Percentiles rank a stretch among this genome's conserved stretches.
Conservation (phyloP, 2,329 filamentous ascomycete species). For the Claviceps sp. region DNA sequence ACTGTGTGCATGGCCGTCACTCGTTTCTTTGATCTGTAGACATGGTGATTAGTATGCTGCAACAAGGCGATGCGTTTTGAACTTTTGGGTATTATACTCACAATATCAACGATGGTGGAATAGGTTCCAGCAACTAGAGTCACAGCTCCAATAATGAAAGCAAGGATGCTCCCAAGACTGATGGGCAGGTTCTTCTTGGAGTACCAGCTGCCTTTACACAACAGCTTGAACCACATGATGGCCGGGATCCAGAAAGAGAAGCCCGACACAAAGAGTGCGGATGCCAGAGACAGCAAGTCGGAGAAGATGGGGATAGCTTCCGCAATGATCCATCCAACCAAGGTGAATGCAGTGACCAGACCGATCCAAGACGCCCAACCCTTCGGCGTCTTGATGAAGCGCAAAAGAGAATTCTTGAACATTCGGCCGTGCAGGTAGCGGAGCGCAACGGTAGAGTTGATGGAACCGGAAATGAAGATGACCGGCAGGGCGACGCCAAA, state of each 20-base stretch:
- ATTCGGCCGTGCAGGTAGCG: slow-evolving; percentile 33
- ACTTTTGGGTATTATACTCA: slow-evolving; percentile 6
- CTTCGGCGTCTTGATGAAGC: slow-evolving; percentile 34
- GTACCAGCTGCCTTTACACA: slow-evolving; percentile 14
- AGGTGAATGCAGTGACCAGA: slow-evolving; percentile 43
- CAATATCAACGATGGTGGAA: slow-evolving; percentile 15
- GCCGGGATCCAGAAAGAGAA: slow-evolving; percentile 24
- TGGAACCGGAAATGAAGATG: slow-evolving; percentile 61
- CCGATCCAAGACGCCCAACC: slow-evolving; percentile 42
- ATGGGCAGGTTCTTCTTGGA: slow-evolving; percentile 13
- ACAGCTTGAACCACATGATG: slow-evolving; percentile 28
- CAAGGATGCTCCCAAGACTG: slow-evolving; percentile 7
- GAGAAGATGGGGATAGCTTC: slow-evolving; percentile 61
- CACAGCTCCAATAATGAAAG: slow-evolving; percentile 13
- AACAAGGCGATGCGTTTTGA: not conserved
- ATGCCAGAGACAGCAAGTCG: slow-evolving; percentile 43
- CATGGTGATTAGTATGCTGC: not conserved
- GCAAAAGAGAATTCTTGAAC: slow-evolving; percentile 29
- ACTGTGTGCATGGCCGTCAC: slow-evolving; percentile 6
- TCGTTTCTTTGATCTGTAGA: slow-evolving; percentile 11
- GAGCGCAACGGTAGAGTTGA: slow-evolving; percentile 38
- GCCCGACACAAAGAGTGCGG: slow-evolving; percentile 33
- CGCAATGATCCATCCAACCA: slow-evolving; percentile 55
- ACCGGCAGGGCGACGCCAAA: slow-evolving; percentile 60
- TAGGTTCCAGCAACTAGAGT: slow-evolving; percentile 15